phyloP scores from a whole-genome alignment of 345 rosid species.

The Melaleuca alternifolia region DNA sequence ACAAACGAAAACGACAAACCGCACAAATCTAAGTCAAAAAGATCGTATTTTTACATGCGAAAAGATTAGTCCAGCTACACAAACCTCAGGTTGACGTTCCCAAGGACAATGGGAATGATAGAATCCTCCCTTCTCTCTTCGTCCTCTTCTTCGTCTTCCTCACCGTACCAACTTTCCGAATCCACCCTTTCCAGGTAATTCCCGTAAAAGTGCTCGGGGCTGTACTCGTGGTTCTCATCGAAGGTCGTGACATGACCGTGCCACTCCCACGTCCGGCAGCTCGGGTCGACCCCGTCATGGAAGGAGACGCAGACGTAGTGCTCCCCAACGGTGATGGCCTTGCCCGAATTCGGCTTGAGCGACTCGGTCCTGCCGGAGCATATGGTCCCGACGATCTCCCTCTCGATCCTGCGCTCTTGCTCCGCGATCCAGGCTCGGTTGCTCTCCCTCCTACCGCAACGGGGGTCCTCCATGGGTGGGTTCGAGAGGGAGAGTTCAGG shows the following conservation, averaged over 20 bases:
- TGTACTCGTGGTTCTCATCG: slow-evolving; percentile 70
- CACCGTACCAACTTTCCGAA: slow-evolving; percentile 14
- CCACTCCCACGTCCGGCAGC: slow-evolving; percentile 98
- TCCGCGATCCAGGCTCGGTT: slow-evolving; percentile 33
- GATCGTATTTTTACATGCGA: background rate
- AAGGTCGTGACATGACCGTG: slow-evolving; percentile 92
- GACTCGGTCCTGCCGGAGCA: slow-evolving; percentile 54
- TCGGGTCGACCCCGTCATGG: slow-evolving; percentile 68
- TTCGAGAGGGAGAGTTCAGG: background rate
- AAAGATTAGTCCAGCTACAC: background rate
- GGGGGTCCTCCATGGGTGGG: background rate
- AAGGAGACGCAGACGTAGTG: slow-evolving; percentile 81
- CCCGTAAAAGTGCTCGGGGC: slow-evolving; percentile 87
- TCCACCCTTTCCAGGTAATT: slow-evolving; percentile 82
- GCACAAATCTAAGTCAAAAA: background rate
- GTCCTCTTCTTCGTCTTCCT: slow-evolving; percentile 23
- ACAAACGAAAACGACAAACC: background rate
- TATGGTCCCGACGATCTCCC: slow-evolving; percentile 56
- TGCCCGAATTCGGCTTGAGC: slow-evolving; percentile 85
- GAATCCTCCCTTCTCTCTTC: slow-evolving; percentile 32
- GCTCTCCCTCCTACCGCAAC: background rate
- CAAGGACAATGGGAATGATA: background rate
- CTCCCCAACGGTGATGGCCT: slow-evolving; percentile 71
- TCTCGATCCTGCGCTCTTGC: slow-evolving; percentile 79
- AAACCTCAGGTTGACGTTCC: background rate